Conservation (phyloP, 1,284 basidiomycete genomes). For the Apiotrichum siamense region DNA sequence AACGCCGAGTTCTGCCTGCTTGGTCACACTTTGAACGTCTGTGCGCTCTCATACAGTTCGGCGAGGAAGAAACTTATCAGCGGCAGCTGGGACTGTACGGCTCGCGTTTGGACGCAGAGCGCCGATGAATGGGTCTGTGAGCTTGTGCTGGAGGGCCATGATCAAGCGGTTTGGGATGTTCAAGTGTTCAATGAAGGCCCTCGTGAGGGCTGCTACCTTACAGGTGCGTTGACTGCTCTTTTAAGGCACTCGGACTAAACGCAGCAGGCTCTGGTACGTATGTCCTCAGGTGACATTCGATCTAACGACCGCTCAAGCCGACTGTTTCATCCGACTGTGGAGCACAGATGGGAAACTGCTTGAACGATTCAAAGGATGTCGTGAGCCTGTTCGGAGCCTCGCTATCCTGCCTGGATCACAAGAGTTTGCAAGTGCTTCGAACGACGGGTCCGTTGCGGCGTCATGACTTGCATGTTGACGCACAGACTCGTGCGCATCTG, state of each 20-base stretch:
- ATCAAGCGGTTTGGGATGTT: conserved; percentile 37
- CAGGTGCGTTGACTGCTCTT: conserved; percentile 13
- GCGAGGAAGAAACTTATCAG: conserved; percentile 25
- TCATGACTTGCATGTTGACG: not conserved
- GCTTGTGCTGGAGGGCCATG: conserved; percentile 25
- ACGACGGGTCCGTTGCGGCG: not conserved
- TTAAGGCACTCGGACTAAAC: too few relatives aligned
- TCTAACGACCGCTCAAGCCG: conserved; percentile 14
- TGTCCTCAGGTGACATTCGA: not conserved
- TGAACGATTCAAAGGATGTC: conserved; percentile 25
- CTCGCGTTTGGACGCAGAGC: conserved; percentile 25
- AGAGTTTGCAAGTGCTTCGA: conserved; percentile 13
- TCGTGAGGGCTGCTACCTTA: conserved; percentile 20
- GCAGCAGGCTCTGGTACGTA: not conserved
- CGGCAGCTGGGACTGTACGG: conserved; percentile 37
- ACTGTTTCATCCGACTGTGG: conserved; percentile 29
- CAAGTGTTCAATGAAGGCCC: conserved; percentile 22
- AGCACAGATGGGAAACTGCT: conserved; percentile 18
- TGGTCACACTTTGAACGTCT: conserved; percentile 35
- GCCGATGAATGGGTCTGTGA: conserved; percentile 20
- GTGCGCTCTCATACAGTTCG: conserved; percentile 22
- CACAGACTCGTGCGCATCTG: conserved; percentile 25
- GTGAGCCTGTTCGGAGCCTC: conserved; percentile 31
- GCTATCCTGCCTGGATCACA: conserved; percentile 17
- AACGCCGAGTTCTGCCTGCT: conserved; percentile 22